phyloP scores from a whole-genome alignment of 176 grass and related monocot species.

The Carex pumila region DNA sequence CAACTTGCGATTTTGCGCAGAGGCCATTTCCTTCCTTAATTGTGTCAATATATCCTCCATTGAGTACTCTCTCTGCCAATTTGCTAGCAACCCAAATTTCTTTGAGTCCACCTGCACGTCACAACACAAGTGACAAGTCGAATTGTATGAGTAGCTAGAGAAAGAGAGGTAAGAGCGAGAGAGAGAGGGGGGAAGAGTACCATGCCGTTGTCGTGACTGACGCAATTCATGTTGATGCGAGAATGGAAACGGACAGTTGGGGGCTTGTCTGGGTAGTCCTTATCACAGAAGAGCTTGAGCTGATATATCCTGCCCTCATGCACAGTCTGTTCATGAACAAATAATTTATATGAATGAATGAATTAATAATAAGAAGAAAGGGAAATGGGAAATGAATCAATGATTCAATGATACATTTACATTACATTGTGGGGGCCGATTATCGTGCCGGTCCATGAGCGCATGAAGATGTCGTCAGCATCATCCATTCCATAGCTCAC shows the following conservation, averaged over 20 bases:
- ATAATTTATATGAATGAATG: too few relatives aligned
- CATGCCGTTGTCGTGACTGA: slow-evolving; percentile 21
- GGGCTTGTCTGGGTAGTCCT: slow-evolving; percentile 35
- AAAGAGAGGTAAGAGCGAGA: not conserved
- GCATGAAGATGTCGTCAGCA: slow-evolving; percentile 71
- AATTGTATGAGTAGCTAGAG: too few relatives aligned
- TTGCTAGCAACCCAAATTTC: slow-evolving; percentile 27
- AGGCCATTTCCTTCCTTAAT: slow-evolving; percentile 39
- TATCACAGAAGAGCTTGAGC: slow-evolving; percentile 36
- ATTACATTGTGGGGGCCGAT: slow-evolving; percentile 48
- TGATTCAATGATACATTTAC: too few relatives aligned
- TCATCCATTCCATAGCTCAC: slow-evolving; percentile 36
- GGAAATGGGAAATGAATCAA: too few relatives aligned
- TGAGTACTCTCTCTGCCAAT: slow-evolving; percentile 31
- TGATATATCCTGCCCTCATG: slow-evolving; percentile 33
- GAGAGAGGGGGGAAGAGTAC: not conserved
- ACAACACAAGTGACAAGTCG: not conserved
- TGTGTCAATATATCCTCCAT: slow-evolving; percentile 38
- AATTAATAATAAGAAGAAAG: too few relatives aligned
- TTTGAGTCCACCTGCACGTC: slow-evolving; percentile 24
- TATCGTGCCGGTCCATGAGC: slow-evolving; percentile 71
- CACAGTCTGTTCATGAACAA: slow-evolving; percentile 18
- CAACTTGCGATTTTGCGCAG: slow-evolving; percentile 29
- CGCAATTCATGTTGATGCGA: slow-evolving; percentile 26
- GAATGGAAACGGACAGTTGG: slow-evolving; percentile 33